phyloP scores from a whole-genome alignment of 805 yeast genomes.

The Kodamaea lidongshanica region DNA sequence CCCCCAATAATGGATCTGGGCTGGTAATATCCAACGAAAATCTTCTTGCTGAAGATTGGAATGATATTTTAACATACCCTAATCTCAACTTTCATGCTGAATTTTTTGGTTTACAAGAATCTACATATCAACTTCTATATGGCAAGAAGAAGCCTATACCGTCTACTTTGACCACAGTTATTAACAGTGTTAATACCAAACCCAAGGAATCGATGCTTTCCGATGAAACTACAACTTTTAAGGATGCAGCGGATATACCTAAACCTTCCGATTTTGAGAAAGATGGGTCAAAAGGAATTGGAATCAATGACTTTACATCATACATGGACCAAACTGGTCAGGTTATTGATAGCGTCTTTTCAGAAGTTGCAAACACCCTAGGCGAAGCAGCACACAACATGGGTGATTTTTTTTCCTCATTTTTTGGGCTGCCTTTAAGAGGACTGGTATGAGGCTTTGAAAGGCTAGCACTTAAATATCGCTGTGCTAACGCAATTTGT shows the following conservation, averaged over 20 bases:
- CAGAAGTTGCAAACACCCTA: too few species aligned
- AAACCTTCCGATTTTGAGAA: constrained; percentile 22
- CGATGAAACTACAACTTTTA: constrained; percentile 18
- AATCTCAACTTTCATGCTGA: constrained; percentile 42
- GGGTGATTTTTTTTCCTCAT: too few species aligned
- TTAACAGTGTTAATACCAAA: constrained; percentile 17
- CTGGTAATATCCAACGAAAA: constrained; percentile 20
- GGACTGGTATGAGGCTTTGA: too few species aligned
- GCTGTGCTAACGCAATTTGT: too few species aligned
- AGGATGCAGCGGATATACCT: constrained; percentile 16
- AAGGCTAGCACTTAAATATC: too few species aligned
- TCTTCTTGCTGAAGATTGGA: constrained; percentile 40
- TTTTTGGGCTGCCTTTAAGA: too few species aligned
- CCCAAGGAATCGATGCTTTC: constrained; percentile 20
- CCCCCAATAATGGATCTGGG: constrained; percentile 54
- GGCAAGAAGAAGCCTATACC: constrained; percentile 11
- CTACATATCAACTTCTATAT: constrained; percentile 49
- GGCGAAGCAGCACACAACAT: too few species aligned
- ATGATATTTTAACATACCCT: constrained; percentile 44
- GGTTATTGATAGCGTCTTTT: too few species aligned
- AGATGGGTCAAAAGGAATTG: too few species aligned
- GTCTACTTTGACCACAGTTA: constrained; percentile 11
- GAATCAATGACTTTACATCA: too few species aligned
- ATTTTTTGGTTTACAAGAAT: constrained; percentile 34
- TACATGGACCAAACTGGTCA: too few species aligned